Base-by-base conservation (phyloP, 768 basidiomycete species). In the Boletus rubropictus region DNA sequence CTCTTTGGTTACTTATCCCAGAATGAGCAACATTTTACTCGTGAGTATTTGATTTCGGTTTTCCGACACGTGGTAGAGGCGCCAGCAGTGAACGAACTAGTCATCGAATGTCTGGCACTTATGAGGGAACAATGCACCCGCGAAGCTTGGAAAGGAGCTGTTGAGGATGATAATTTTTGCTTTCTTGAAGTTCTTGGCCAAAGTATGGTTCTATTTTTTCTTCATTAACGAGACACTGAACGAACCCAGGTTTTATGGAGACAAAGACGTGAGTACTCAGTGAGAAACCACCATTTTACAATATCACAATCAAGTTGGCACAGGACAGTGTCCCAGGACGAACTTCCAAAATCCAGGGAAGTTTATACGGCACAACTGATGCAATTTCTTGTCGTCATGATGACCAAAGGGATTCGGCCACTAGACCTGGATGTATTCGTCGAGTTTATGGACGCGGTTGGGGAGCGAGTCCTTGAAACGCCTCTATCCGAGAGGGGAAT, bases 1-100 rank as follows among this genome's bases (percentile, higher is more conserved):
- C 64, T 65, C 24, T 64, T 64, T 27, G 55, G 56, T 8, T 46
- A 50, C 42, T 18, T 54, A 24, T 62, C 55, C 20, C 55, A 45
- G 39, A 43, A 49, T n/a, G 66, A 56, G 24, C 53, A 55, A 31
- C 15, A 49, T 47, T 18, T 45, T 36, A 31, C 29, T 50, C 31
- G 64, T 54, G 37, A 54, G 66, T 54, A 10, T 17, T 12, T 12
- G 1, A 27, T 15, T 17, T 39, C 33, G 10, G n/a, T 24, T 44
- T 52, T 22, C 9, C 7, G 18, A 38, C 34, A 32, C 2, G 14
- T 35, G 18, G n/a, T 39, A 31, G 39, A 54, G 12, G 27, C 11
- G 29, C 21, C 31, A 20, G 22, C 39, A 65, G 63, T 53, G 25
- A 57, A 50, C 7, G 55, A 55, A 7, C 22, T 50, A 1, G 31